Base-by-base conservation (phyloP, 441 rosid species). In the Lepidium campestre region DNA sequence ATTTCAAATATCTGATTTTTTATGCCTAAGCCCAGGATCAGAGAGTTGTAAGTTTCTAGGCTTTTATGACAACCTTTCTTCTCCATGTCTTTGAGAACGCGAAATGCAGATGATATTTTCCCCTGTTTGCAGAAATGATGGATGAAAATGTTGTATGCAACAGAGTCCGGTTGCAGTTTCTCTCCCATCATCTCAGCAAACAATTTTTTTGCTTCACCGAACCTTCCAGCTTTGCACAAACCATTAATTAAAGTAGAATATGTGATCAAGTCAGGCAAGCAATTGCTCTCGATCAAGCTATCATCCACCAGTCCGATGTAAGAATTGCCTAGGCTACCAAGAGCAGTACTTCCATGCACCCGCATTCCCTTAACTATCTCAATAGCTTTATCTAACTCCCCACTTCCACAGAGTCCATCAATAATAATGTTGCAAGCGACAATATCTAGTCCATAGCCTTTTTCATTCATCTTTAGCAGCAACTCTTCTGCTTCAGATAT, bases 51-150 rank as follows among this genome's bases (percentile, higher is more conserved):
- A 31, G 97, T 91, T 64, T 81, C 93, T 19, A 91, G 58, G 74
- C 82, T 89, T 81, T 82, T 94, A 72, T 65, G 80, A 74, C 90
- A 94, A 58, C 96, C 93, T 57, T 74, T 88, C 79, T 81, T 85
- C 83, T 89, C 99, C 99, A 94, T 94, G 71, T 94, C 97, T 77
- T 91, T 91, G 49, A 94, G 99, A 63, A 94, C 90, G 49, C 86
- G 90, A 75, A 91, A 86, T 74, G 97, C 93, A 74, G 97, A 91
- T 36, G 97, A 84, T 77, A 94, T 4, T 79, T 91, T 94, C 50
- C 97, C 97, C 66, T 81, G 86, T 78, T 81, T 91, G 81, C 97
- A 94, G 79, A 81, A 88, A 76, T 78, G 76, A 52, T 86, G 80
- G 57, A 94, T 79, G 65, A 94, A 89, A 70, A 78, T 79, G 78